Evolutionary conservation across 1,284 basidiomycete genomes (phyloP).

Genomic region (Irpex sp.): DNA sequence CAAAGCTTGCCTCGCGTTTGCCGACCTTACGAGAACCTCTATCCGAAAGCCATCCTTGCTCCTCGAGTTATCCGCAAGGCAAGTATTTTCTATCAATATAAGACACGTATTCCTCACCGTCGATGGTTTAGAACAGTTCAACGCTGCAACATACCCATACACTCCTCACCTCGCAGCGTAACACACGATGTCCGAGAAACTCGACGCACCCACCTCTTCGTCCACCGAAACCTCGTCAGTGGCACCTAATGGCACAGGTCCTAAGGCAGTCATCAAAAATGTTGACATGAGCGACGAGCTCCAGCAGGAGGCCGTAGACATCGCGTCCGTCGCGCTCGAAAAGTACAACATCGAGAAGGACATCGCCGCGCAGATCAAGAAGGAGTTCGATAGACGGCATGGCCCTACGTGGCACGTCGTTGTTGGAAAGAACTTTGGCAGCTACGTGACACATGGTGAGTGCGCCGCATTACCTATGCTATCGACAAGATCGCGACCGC

Average conservation of each 20-base stretch:
- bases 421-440: constrained; percentile 97
- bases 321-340: constrained; percentile 81
- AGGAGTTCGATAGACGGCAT: constrained; percentile 90
- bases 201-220: constrained; percentile 52
- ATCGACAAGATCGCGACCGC: not conserved
- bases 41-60: not conserved
- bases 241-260: constrained; percentile 35
- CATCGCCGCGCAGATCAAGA: constrained; percentile 97
- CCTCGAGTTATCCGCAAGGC: not conserved
- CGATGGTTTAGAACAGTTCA: not conserved
- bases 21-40: not conserved
- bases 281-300: constrained; percentile 97
- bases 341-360: constrained; percentile 96
- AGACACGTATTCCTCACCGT: not conserved
- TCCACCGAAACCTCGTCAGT: constrained; percentile 46
- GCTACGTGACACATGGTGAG: constrained; percentile 95
- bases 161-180: not conserved
- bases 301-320: constrained; percentile 91
- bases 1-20: not conserved
- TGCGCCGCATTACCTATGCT: constrained; percentile 11
- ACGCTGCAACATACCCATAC: not conserved
- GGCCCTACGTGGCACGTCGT: constrained; percentile 98
- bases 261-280: constrained; percentile 92
- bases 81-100: not conserved
- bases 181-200: constrained; percentile 57